Evolutionary conservation across 1,139 yeast species (phyloP), one percentile per base, ranked within the genome.

Genomic region (Citeromyces hawaiiensis): DNA sequence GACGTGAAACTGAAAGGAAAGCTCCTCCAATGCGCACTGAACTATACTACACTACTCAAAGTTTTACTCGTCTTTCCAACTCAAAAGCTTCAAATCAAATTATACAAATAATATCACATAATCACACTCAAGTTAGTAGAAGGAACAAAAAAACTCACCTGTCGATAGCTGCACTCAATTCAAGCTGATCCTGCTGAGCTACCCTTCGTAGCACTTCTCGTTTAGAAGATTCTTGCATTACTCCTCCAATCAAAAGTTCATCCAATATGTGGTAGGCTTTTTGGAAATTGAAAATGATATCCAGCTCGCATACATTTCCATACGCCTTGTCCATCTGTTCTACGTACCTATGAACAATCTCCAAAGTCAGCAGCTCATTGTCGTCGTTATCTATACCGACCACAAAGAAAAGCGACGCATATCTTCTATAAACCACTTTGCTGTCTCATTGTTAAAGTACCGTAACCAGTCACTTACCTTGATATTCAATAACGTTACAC

Each of bases 321-420:
- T 85, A 91, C 50, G 87, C 76, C 53, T 83, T 81, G 64, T 91
- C 99, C 95, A 91, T 86, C 50, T 85, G 87, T 58, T 93, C 98
- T 38, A 93, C 99, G 56, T 80, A 93, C 44, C 97, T 68, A 55
- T 93, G 98, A 40, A 93, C 80, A 25, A 83, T 67, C 52, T 93
- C 98, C 44, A 93, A 65, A 1, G 94, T 77, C 42, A 86, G 61
- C 48, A 93, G 68, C 56, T 91, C 98, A 55, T 93, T 93, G 53
- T 85, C 96, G 41, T 77, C 83, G 34, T 72, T 70, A 35, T 82
- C 88, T 36, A 88, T 75, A 0, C 96, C 96, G 36, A 86, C 83
- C 39, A 91, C 72, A 60, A 91, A 91, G 52, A 83, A 91, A 42
- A 91, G 64, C 39, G 96, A 85, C 0, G 98, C 98, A 54, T 91